phyloP scores from a whole-genome alignment of 345 rosid species.

The Syzygium grande region DNA sequence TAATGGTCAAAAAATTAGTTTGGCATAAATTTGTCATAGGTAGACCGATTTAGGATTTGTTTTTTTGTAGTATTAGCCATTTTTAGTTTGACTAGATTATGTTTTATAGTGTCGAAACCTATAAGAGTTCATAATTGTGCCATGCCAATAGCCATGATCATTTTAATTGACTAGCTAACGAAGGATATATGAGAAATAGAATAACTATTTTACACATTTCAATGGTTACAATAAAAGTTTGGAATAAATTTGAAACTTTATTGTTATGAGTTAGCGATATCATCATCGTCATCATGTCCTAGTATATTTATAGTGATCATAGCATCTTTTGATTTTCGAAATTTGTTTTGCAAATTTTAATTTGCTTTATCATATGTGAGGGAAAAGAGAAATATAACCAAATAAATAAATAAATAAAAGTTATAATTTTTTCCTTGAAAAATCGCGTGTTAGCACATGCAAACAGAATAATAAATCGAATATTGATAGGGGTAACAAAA shows the following conservation, averaged over 20 bases:
- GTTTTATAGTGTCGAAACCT: neutral
- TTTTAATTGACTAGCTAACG: neutral
- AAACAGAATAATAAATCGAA: neutral
- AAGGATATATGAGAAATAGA: neutral
- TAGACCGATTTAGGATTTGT: too few relatives aligned
- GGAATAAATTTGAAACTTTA: neutral
- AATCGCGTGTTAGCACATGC: neutral
- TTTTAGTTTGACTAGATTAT: neutral
- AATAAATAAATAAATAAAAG: neutral
- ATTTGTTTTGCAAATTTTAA: neutral
- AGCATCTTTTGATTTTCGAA: neutral
- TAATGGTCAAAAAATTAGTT: too few relatives aligned
- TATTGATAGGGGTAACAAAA: neutral
- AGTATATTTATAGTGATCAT: neutral
- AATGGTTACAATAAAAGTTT: neutral
- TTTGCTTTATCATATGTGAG: neutral
- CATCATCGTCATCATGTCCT: neutral
- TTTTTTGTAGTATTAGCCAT: too few relatives aligned
- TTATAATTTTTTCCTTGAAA: neutral
- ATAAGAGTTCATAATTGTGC: neutral
- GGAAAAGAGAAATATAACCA: neutral
- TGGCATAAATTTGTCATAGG: too few relatives aligned
- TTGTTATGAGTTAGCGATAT: neutral
- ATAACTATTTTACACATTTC: neutral
- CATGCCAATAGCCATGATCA: neutral